Percentiles rank a stretch among this genome's conserved stretches.
phyloP scores from a whole-genome alignment of 371 early-diverging fungal genomes.

The Haplosporangium sp. region DNA sequence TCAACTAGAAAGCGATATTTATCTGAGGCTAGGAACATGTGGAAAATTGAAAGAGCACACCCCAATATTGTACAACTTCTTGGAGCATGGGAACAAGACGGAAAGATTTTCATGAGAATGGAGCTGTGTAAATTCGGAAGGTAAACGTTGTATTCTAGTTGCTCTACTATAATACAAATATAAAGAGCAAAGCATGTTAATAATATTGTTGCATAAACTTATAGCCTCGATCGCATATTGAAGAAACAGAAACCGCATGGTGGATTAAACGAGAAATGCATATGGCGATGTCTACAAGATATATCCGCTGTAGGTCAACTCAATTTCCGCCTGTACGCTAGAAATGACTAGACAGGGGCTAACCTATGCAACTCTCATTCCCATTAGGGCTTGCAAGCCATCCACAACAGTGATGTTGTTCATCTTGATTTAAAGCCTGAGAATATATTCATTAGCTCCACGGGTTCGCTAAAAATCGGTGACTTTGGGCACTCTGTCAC shows the following conservation, averaged over 20 bases:
- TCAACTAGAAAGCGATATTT: neutral
- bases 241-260: neutral
- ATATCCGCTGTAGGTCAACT: neutral
- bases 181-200: no score
- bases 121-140: slow-evolving; percentile 3
- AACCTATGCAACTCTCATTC: neutral
- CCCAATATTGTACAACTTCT: slow-evolving; percentile 2
- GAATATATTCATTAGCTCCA: neutral
- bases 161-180: no score
- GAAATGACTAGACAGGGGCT: neutral
- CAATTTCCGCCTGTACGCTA: no score
- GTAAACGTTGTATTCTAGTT: neutral
- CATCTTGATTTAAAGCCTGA: slow-evolving; percentile 12
- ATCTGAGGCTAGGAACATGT: slow-evolving; percentile 6
- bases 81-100: slow-evolving; percentile 2
- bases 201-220: neutral
- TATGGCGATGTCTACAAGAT: slow-evolving; percentile 3
- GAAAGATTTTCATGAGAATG: neutral
- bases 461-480: slow-evolving; percentile 1
- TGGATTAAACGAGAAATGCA: neutral
- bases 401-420: neutral
- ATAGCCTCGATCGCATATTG: slow-evolving; percentile 2
- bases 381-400: slow-evolving; percentile 9
- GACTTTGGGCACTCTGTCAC: slow-evolving; percentile 13
- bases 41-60: neutral